Conservation (phyloP, 139 green algal genomes). For the Volvox reticuliferus region DNA sequence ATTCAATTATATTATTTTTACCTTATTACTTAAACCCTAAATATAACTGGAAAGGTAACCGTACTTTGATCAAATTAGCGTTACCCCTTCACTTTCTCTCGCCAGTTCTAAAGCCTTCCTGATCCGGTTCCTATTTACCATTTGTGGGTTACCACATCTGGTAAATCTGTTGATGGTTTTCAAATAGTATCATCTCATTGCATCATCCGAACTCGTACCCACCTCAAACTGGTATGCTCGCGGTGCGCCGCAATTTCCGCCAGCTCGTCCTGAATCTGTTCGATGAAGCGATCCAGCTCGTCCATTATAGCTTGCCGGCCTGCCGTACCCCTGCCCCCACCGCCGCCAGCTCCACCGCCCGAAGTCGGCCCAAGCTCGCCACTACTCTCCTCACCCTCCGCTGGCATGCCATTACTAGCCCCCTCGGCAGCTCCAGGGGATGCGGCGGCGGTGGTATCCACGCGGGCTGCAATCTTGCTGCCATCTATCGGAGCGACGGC, state of each 20-base stretch:
- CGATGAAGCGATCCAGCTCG: constrained; percentile 24
- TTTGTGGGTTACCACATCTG: too few species aligned
- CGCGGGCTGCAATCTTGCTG: not conserved
- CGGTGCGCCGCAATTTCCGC: not conserved
- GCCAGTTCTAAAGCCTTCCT: too few species aligned
- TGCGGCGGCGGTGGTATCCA: not conserved
- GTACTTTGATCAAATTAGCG: too few species aligned
- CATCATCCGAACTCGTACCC: not conserved
- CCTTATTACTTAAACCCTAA: too few species aligned
- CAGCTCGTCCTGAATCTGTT: constrained; percentile 8
- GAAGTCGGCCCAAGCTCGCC: not conserved
- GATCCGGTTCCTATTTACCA: too few species aligned
- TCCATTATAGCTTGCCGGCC: constrained; percentile 13
- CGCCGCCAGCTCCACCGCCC: not conserved
- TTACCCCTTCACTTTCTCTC: too few species aligned
- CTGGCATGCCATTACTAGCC: not conserved
- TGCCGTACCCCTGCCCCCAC: not conserved
- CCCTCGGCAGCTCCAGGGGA: too few species aligned
- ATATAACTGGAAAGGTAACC: too few species aligned
- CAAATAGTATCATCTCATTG: too few species aligned
- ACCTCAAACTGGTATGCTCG: not conserved
- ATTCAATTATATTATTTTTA: too few species aligned
- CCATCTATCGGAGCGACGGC: not conserved
- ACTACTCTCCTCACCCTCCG: not conserved
- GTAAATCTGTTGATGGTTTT: too few species aligned